Conservation (phyloP, 1,284 basidiomycete species). For the Hemileia vastatrix region DNA sequence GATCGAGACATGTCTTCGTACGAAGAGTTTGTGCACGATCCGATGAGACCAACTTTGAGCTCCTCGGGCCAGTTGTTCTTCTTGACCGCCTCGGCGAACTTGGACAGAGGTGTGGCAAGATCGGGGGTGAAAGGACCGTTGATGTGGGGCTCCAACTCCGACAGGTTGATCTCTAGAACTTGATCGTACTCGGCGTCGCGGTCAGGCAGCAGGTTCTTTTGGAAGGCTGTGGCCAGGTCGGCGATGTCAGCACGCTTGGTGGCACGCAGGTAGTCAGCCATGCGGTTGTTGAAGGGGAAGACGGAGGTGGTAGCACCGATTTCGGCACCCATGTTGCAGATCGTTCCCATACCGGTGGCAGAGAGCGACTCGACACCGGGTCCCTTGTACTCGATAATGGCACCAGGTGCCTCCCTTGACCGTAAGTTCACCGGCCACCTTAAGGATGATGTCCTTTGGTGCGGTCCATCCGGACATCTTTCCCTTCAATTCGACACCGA, state of each 20-base stretch:
- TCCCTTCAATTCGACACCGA: constrained; percentile 74
- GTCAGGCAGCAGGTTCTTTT: constrained; percentile 43
- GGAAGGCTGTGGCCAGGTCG: constrained; percentile 39
- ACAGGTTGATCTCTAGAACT: constrained; percentile 39
- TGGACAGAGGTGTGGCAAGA: constrained; percentile 38
- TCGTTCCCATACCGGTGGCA: constrained; percentile 44
- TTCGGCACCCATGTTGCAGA: constrained; percentile 45
- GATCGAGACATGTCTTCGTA: constrained; percentile 43
- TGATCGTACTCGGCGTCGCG: constrained; percentile 39
- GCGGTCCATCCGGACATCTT: constrained; percentile 84
- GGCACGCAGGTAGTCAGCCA: constrained; percentile 39
- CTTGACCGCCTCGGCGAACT: constrained; percentile 39
- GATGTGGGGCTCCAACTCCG: constrained; percentile 38
- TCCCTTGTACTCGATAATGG: constrained; percentile 93
- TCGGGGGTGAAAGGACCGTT: constrained; percentile 45
- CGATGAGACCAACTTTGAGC: constrained; percentile 40
- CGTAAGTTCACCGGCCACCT: constrained; percentile 86
- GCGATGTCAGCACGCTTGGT: constrained; percentile 42
- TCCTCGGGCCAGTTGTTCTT: constrained; percentile 35
- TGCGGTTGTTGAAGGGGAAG: constrained; percentile 39
- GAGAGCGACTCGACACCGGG: constrained; percentile 49
- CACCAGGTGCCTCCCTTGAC: constrained; percentile 95
- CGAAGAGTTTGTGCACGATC: constrained; percentile 41
- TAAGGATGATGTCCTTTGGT: constrained; percentile 91
- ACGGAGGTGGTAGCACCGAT: constrained; percentile 42